Base-by-base conservation (phyloP, 176 grass and related monocot species). In the Chloris gayana region DNA sequence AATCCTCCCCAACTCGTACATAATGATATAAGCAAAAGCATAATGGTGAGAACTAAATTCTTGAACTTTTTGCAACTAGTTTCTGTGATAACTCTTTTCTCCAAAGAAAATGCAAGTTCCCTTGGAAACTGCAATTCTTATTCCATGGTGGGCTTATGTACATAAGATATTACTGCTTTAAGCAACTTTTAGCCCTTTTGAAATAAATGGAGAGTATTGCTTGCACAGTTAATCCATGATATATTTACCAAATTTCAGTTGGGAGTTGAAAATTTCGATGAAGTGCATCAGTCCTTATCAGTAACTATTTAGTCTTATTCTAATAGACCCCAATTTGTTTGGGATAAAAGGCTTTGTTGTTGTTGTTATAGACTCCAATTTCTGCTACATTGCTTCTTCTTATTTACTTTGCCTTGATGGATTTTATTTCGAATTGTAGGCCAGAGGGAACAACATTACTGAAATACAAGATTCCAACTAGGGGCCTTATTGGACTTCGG, bases 391-490 rank as follows among this genome's bases (percentile, higher is more conserved):
- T 76, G 24, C 25, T 67, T 67, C 21, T 74, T 78, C 9, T 30
- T 80, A 75, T 9, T 70, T 51, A 50, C 32, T 62, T 84, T 75
- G 21, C 26, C 64, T 84, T 88, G 77, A 74, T 42, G 24, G 30
- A 22, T 12, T 34, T 74, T 2, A 19, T 74, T 88, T 88, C 46
- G 70, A 83, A 72, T 75, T 59, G 83, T 81, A 98, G 92, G 81
- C 68, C 82, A 0, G 92, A 95, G 81, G 95, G 95, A 81, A 91
- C 86, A 58, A 83, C 92, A 85, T 77, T 98, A 34, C 22, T 98
- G 73, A 87, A 94, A 85, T 98, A 98, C 90, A 98, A 98, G 81
- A 89, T 98, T 80, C 95, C 95, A 12, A 98, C 95, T 13, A 90
- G 95, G 76, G 95, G 95, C n/a, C 90, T 98, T 67, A 85, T 98